Base-by-base conservation (phyloP, 1,284 basidiomycete genomes). In the Pterulicium gracile region DNA sequence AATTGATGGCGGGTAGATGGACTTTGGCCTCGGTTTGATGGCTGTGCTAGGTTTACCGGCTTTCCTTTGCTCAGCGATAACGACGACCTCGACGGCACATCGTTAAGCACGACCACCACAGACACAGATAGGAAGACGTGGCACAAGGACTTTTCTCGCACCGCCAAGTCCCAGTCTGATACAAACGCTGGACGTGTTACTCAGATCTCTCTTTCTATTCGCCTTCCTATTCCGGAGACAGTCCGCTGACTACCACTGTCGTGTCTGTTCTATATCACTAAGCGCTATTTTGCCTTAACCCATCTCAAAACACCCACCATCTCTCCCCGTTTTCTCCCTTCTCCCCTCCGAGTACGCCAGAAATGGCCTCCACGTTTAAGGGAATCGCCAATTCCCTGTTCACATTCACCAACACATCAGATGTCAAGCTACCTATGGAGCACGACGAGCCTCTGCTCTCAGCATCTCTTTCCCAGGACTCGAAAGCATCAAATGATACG, bases 241-340 rank as follows among this genome's bases (percentile, higher is more conserved):
- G n/a, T 32, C 27, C 27, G 27, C 27, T 32, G 27, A 32, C 27
- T 32, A 67, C 65, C 64, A 65, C 69, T 67, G 68, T 67, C 67
- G 68, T 69, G 67, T 70, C 69, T 66, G 67, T 69, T 69, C 68
- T 67, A 69, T 67, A 67, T 32, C 27, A 32, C 27, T 32, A 47
- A 46, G 7, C 27, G 27, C 27, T 32, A 10, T 10, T 32, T 32
- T n/a, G n/a, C 27, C n/a, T n/a, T n/a, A 32, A 32, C 27, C n/a
- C 27, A 10, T 32, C n/a, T n/a, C n/a, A 7, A 10, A 7, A 32
- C 27, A 10, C 27, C n/a, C 27, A 42, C 23, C n/a, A 43, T 7
- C 45, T 10, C 12, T 42, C 20, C 13, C 40, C 22, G 24, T 18
- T 24, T 20, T 12, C 24, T 15, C n/a, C 15, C 19, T 22, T 15